Percentiles rank a stretch among this genome's conserved stretches.
Evolutionary conservation across 2,329 filamentous ascomycete species (phyloP).

Genomic region (Diaporthe capsici): DNA sequence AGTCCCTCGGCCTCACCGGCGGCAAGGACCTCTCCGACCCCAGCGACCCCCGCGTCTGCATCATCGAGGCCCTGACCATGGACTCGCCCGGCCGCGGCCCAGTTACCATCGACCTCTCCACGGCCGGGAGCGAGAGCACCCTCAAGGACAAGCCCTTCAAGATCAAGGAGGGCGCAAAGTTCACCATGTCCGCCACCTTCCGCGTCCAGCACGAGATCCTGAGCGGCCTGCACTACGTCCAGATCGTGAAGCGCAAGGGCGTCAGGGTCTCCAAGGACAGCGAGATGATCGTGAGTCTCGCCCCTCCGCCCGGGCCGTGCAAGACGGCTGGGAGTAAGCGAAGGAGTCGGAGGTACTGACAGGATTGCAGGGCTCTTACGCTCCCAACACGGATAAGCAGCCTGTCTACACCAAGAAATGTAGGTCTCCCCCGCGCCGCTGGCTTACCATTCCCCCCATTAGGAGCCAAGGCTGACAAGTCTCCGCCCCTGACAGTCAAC

Average conservation of each 20-base stretch:
- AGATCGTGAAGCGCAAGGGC: conserved; percentile 91
- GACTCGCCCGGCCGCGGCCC: conserved; percentile 86
- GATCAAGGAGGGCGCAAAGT: conserved; percentile 95
- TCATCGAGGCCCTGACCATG: conserved; percentile 92
- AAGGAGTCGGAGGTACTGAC: conserved; percentile 44
- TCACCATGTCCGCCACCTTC: conserved; percentile 95
- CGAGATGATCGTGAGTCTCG: conserved; percentile 89
- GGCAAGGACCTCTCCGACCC: conserved; percentile 81
- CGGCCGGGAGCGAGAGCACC: conserved; percentile 78
- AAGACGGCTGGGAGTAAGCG: background rate
- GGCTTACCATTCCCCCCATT: too few relatives aligned
- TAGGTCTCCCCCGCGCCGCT: conserved; percentile 65
- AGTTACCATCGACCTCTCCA: conserved; percentile 89
- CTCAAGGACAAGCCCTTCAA: conserved; percentile 95
- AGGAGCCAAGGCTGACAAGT: background rate
- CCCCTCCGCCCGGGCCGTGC: background rate
- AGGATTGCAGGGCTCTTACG: conserved; percentile 82
- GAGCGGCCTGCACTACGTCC: conserved; percentile 94
- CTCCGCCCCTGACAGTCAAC: conserved; percentile 71
- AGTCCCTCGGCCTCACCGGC: conserved; percentile 88
- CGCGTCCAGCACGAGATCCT: conserved; percentile 97
- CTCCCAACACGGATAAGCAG: conserved; percentile 91
- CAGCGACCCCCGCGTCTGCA: conserved; percentile 89
- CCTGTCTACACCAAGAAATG: conserved; percentile 91
- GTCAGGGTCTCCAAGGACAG: conserved; percentile 92